Evolutionary conservation across 2,329 filamentous ascomycete species (phyloP).

Genomic region (Fusarium sp.): DNA sequence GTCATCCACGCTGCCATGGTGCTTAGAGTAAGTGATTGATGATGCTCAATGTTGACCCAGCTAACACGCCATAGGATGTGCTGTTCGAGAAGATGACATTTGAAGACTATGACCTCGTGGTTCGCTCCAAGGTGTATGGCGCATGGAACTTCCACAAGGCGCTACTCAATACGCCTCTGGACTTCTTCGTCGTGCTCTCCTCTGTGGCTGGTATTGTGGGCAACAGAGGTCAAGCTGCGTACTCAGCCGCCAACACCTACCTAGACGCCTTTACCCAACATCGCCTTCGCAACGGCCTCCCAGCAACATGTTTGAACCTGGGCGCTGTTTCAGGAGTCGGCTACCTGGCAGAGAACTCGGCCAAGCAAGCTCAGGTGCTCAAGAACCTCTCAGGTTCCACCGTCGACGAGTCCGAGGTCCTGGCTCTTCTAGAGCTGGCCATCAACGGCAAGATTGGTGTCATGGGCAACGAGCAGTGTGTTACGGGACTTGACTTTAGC

Average conservation of each 20-base stretch:
- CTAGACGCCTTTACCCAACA: neutral
- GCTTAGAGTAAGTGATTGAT: neutral
- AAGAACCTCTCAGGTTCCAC: neutral
- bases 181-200: neutral
- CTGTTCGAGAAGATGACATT: neutral
- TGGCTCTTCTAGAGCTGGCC: neutral
- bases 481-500: neutral
- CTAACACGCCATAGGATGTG: neutral
- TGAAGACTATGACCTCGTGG: neutral
- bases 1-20: neutral
- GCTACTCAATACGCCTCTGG: neutral
- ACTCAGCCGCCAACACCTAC: neutral
- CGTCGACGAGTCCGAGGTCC: neutral
- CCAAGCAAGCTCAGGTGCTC: neutral
- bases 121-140: neutral
- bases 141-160: neutral
- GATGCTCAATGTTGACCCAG: neutral
- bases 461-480: neutral
- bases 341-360: neutral
- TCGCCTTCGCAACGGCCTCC: neutral
- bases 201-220: neutral
- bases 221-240: neutral
- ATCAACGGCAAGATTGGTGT: neutral
- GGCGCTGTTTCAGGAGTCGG: neutral
- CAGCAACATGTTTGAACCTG: neutral